A percentile compares a stretch with the other conserved stretches of the same genome.
Conservation (phyloP, 2,329 filamentous ascomycete genomes). For the Aspergillus sp. region DNA sequence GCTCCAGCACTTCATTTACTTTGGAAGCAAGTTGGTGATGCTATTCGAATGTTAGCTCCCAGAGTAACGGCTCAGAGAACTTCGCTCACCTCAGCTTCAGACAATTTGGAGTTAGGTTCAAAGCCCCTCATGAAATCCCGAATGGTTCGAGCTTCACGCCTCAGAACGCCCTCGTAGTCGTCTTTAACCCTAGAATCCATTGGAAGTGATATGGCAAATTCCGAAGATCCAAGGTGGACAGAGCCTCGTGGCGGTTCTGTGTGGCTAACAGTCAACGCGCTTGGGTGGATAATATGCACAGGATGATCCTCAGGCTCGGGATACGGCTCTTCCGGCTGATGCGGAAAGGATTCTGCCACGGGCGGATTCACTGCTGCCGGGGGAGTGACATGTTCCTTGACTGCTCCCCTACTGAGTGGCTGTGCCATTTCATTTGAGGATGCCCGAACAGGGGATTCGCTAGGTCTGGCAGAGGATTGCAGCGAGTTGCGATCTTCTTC, state of each 20-base stretch:
- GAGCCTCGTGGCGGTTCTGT: conserved; percentile 20
- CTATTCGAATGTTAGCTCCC: conserved; percentile 14
- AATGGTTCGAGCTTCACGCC: conserved; percentile 19
- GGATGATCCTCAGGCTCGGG: conserved; percentile 12
- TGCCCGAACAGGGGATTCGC: background rate
- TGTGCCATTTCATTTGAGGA: background rate
- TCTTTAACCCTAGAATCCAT: conserved; percentile 37
- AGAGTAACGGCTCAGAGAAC: background rate
- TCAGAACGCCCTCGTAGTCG: conserved; percentile 30
- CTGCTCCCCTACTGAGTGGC: conserved; percentile 14
- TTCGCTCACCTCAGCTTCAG: conserved; percentile 18
- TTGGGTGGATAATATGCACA: conserved; percentile 30
- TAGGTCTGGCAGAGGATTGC: conserved; percentile 19
- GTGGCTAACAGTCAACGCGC: conserved; percentile 22
- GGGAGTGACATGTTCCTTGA: conserved; percentile 15
- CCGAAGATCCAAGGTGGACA: conserved; percentile 28
- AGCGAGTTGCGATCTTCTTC: background rate
- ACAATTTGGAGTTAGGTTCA: conserved; percentile 5
- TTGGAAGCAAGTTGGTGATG: conserved; percentile 17
- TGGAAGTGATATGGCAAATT: conserved; percentile 33
- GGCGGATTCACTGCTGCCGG: conserved; percentile 11
- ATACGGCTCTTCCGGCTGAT: conserved; percentile 20
- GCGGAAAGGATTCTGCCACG: conserved; percentile 11
- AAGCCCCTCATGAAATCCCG: conserved; percentile 19
- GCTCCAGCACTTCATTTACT: conserved; percentile 26